Conservation (phyloP, 2,329 filamentous ascomycete species). For the Colletotrichum truncatum region DNA sequence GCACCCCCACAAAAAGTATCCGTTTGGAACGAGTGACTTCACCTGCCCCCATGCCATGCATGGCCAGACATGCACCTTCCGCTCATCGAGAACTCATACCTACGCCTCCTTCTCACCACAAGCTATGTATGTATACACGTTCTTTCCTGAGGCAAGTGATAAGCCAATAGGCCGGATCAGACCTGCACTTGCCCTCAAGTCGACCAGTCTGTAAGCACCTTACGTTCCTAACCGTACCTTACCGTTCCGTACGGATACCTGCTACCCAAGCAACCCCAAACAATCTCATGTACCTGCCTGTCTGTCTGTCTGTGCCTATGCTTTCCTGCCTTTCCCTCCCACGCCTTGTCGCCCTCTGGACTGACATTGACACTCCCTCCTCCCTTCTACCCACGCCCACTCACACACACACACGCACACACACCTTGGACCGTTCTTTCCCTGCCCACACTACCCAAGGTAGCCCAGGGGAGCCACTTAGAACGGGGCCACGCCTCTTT, state of each 20-base stretch:
- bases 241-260: background rate
- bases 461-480: conserved; percentile 14
- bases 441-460: conserved; percentile 8
- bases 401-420: background rate
- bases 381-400: background rate
- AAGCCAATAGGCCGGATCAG: too few species aligned
- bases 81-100: background rate
- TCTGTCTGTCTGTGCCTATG: background rate
- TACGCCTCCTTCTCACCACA: background rate
- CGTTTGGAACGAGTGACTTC: conserved; percentile 13
- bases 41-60: background rate
- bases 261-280: background rate
- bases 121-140: background rate
- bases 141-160: background rate
- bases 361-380: conserved; percentile 18
- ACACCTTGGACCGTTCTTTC: background rate
- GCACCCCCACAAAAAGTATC: conserved; percentile 10
- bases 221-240: background rate
- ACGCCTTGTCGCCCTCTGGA: background rate
- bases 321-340: background rate
- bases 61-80: conserved; percentile 7
- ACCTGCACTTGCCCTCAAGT: too few species aligned
- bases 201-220: background rate
- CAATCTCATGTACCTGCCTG: background rate
- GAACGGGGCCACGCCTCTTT: conserved; percentile 28